A percentile compares a stretch with the other conserved stretches of the same genome.
These are phyloP conservation scores for Fallopia convolvulus DNA, from an alignment of 148 eudicot genomes.

Conservation along the genomic window DNA sequence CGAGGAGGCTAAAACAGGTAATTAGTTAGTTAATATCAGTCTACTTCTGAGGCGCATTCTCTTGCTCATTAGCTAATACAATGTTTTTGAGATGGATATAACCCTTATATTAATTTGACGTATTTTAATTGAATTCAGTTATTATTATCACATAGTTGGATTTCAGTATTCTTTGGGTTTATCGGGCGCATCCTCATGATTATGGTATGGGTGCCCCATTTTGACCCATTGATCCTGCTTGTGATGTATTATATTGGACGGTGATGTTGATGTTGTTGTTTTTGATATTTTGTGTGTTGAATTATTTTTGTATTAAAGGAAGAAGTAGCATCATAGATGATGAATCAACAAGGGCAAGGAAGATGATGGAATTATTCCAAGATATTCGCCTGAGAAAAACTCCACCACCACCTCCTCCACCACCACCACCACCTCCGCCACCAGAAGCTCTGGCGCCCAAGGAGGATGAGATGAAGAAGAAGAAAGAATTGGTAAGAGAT, in stretches of 20 bases:
- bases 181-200: too few relatives aligned
- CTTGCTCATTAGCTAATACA: too few relatives aligned
- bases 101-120: too few relatives aligned
- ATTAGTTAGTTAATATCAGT: not conserved
- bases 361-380: constrained; percentile 17
- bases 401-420: not conserved
- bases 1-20: constrained; percentile 1
- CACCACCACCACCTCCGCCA: constrained; percentile 22
- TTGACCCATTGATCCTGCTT: too few relatives aligned
- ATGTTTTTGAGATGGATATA: too few relatives aligned
- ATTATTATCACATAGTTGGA: too few relatives aligned
- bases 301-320: not conserved
- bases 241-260: too few relatives aligned
- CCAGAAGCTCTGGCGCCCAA: not conserved
- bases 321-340: not conserved
- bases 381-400: constrained; percentile 22
- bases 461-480: constrained; percentile 5
- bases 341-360: constrained; percentile 7
- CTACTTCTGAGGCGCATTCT: too few relatives aligned
- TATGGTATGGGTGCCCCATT: too few relatives aligned
- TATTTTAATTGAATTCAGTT: too few relatives aligned
- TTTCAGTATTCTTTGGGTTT: too few relatives aligned
- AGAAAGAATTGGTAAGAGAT: not conserved
- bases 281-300: not conserved
- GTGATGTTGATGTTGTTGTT: too few relatives aligned